Percentiles rank a stretch among this genome's conserved stretches.
Conservation (phyloP, 2,329 filamentous ascomycete species). For the Xylariaceae sp. region DNA sequence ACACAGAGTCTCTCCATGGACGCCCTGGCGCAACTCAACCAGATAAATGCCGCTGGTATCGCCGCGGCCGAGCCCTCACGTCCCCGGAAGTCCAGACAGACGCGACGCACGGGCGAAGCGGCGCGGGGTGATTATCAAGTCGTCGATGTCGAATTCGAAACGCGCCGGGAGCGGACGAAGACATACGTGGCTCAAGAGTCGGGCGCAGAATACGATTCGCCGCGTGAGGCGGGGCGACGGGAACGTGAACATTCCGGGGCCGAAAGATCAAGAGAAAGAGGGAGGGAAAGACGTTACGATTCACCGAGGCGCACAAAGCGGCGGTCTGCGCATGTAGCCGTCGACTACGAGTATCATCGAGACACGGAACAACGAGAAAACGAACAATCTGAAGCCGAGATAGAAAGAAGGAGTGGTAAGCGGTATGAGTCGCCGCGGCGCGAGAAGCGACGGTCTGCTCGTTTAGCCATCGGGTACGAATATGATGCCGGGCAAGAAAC, state of each 20-base stretch:
- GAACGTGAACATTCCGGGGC: slow-evolving; percentile 22
- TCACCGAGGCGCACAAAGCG: slow-evolving; percentile 21
- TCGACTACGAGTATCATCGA: slow-evolving; percentile 7
- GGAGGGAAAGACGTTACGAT: background rate
- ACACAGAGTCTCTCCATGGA: slow-evolving; percentile 41
- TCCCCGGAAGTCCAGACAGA: slow-evolving; percentile 39
- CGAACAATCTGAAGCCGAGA: slow-evolving; percentile 20
- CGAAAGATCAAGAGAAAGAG: background rate
- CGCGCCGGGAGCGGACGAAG: slow-evolving; percentile 22
- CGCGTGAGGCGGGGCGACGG: slow-evolving; percentile 20
- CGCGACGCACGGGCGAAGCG: slow-evolving; percentile 33
- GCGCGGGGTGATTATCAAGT: slow-evolving; percentile 25
- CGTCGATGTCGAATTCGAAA: slow-evolving; percentile 31
- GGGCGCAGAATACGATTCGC: slow-evolving; percentile 24
- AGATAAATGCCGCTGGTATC: slow-evolving; percentile 47
- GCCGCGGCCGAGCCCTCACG: slow-evolving; percentile 32
- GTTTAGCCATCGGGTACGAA: slow-evolving; percentile 8
- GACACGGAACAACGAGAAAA: slow-evolving; percentile 21
- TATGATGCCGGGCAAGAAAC: slow-evolving; percentile 21
- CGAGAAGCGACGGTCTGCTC: slow-evolving; percentile 18
- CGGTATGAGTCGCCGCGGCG: slow-evolving; percentile 15
- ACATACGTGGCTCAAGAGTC: slow-evolving; percentile 18
- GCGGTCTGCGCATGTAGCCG: slow-evolving; percentile 14
- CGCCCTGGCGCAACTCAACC: slow-evolving; percentile 61
- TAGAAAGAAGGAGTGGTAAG: background rate